A percentile compares a stretch with the other conserved stretches of the same genome.
Conservation (phyloP, 2,329 filamentous ascomycete genomes). For the Aschersonia sp. region DNA sequence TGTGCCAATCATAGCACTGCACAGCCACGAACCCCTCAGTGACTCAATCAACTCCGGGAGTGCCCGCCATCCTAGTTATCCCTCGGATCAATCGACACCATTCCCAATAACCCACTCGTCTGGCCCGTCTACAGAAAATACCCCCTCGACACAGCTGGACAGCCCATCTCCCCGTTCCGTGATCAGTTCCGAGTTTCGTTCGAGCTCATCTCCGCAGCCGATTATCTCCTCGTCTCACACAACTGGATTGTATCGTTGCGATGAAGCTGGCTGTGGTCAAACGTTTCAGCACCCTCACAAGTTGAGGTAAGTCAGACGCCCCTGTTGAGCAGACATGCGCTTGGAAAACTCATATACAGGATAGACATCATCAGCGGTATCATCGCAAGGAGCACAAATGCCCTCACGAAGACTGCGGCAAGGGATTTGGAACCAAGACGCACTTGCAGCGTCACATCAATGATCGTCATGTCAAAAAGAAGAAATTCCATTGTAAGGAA, state of each 20-base stretch:
- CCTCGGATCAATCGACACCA: slow-evolving; percentile 28
- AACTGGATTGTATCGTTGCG: slow-evolving; percentile 16
- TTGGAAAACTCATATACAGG: slow-evolving; percentile 1
- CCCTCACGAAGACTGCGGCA: slow-evolving; percentile 34
- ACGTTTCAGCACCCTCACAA: slow-evolving; percentile 44
- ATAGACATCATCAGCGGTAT: slow-evolving; percentile 45
- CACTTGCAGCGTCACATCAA: slow-evolving; percentile 48
- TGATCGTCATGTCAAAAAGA: slow-evolving; percentile 44
- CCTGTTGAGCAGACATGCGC: not conserved
- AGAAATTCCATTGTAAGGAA: slow-evolving; percentile 43
- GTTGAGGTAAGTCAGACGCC: slow-evolving; percentile 29
- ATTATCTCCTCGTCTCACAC: slow-evolving; percentile 13
- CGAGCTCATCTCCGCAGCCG: slow-evolving; percentile 20
- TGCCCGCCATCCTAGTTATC: slow-evolving; percentile 17
- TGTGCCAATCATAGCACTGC: slow-evolving; percentile 11
- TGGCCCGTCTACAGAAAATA: slow-evolving; percentile 25
- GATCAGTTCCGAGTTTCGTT: slow-evolving; percentile 19
- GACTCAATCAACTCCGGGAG: slow-evolving; percentile 9
- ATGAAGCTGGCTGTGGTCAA: slow-evolving; percentile 22
- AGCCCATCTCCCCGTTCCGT: slow-evolving; percentile 25
- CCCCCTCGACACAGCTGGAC: slow-evolving; percentile 30
- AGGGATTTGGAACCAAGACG: slow-evolving; percentile 45
- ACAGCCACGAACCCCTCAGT: slow-evolving; percentile 11
- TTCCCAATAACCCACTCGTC: slow-evolving; percentile 23
- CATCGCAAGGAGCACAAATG: slow-evolving; percentile 46